Conservation (phyloP, 2,329 filamentous ascomycete genomes). For the Aspergillus fumigatus region DNA sequence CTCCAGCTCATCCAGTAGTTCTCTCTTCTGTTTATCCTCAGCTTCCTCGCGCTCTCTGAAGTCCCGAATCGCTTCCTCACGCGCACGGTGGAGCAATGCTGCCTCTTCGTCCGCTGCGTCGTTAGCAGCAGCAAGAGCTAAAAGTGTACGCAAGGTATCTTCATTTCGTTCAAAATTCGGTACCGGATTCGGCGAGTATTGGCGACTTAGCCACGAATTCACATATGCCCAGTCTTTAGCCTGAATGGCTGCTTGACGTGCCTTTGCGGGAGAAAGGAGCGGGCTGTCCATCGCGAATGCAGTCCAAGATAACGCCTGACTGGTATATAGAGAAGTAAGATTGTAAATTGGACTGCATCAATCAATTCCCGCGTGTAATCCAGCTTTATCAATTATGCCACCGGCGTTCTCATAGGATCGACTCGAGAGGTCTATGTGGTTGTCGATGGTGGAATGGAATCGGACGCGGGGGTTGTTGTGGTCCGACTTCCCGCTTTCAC, state of each 20-base stretch:
- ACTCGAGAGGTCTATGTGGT: background rate
- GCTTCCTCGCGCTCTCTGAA: slow-evolving; percentile 28
- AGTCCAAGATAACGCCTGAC: slow-evolving; percentile 9
- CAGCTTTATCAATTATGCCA: background rate
- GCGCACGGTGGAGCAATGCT: slow-evolving; percentile 31
- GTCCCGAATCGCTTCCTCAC: slow-evolving; percentile 31
- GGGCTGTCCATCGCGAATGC: slow-evolving; percentile 31
- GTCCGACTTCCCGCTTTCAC: slow-evolving; percentile 8
- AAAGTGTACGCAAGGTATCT: slow-evolving; percentile 71
- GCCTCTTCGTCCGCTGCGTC: slow-evolving; percentile 57
- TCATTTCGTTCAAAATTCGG: slow-evolving; percentile 82
- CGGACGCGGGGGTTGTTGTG: background rate
- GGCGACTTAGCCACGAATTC: slow-evolving; percentile 73
- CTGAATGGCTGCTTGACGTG: slow-evolving; percentile 70
- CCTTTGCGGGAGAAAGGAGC: slow-evolving; percentile 58
- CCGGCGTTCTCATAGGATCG: background rate
- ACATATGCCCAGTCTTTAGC: slow-evolving; percentile 90
- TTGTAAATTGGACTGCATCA: background rate
- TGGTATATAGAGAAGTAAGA: background rate
- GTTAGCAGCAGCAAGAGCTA: slow-evolving; percentile 70
- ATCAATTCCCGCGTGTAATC: background rate
- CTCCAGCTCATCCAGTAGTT: slow-evolving; percentile 53
- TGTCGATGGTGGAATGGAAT: background rate
- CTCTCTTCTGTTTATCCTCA: slow-evolving; percentile 29
- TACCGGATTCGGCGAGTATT: slow-evolving; percentile 59